A percentile compares a stretch with the other conserved stretches of the same genome.
These are phyloP conservation scores for Macaranga tanarius DNA, from an alignment of 441 rosid species.

Conservation along the genomic window DNA sequence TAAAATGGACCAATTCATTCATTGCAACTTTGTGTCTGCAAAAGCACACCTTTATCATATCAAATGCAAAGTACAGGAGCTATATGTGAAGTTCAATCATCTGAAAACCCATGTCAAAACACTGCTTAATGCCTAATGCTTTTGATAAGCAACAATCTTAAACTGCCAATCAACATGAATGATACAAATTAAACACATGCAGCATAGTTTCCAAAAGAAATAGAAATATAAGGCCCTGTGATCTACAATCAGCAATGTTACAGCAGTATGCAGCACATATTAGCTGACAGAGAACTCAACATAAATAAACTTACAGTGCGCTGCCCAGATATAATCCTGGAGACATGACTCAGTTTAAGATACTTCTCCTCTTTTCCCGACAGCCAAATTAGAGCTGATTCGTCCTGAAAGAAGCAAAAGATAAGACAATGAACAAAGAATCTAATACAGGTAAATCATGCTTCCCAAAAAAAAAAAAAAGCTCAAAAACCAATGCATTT, in stretches of 20 bases:
- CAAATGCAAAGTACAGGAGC: conserved; percentile 2
- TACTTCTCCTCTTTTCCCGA: conserved; percentile 95
- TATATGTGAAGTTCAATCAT: conserved; percentile 8
- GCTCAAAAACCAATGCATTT: neutral
- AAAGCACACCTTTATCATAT: neutral
- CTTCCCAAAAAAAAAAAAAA: too few species aligned
- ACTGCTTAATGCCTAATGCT: neutral
- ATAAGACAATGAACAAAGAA: conserved; percentile 2
- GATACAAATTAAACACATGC: neutral
- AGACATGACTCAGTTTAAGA: conserved; percentile 82
- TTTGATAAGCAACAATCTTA: neutral
- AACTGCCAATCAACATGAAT: neutral
- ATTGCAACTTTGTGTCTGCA: neutral
- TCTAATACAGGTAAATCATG: neutral
- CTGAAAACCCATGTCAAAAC: neutral
- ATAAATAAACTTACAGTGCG: conserved; percentile 74
- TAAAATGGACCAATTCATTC: neutral
- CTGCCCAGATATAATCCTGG: conserved; percentile 91
- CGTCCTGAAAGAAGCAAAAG: conserved; percentile 61
- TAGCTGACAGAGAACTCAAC: conserved; percentile 4
- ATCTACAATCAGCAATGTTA: neutral
- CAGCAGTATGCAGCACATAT: neutral
- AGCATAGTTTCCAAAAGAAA: neutral
- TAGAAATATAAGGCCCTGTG: too few species aligned
- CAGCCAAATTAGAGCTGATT: conserved; percentile 86